phyloP scores from a whole-genome alignment of 495 filamentous ascomycete genomes.

The Xylaria curta region DNA sequence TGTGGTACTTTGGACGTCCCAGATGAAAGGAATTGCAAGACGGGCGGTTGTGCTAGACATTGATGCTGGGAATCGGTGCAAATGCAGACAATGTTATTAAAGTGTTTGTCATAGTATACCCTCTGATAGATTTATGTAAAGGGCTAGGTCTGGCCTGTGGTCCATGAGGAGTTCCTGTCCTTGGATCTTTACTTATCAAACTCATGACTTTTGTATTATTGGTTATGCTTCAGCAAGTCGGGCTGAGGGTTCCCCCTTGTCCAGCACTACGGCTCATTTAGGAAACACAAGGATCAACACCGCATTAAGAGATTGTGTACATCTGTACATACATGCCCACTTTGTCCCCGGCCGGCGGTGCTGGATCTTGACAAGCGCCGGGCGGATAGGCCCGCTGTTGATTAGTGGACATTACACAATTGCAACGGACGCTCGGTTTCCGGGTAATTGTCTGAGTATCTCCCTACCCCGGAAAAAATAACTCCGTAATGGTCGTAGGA shows the following conservation, averaged over 20 bases:
- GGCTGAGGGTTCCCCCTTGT: neutral
- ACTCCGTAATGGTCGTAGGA: neutral
- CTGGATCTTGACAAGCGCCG: neutral
- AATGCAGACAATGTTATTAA: neutral
- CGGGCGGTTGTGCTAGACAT: neutral
- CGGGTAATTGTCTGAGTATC: neutral
- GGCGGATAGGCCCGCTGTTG: neutral
- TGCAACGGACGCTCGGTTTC: constrained; percentile 1
- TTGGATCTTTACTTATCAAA: neutral
- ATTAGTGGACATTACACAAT: neutral
- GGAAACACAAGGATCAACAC: neutral
- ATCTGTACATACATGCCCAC: too few relatives aligned
- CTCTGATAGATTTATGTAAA: neutral
- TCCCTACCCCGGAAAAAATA: constrained; percentile 3
- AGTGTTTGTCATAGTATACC: neutral
- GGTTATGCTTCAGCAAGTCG: neutral
- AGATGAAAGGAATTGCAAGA: neutral
- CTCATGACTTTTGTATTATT: neutral
- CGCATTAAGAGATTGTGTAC: neutral
- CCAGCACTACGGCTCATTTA: neutral
- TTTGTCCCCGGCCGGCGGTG: neutral
- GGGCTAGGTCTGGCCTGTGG: neutral
- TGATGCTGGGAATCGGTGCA: neutral
- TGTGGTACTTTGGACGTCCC: neutral
- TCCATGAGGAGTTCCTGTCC: neutral